Base-by-base conservation (phyloP, 345 rosid genomes). In the Fremontodendron californicum region DNA sequence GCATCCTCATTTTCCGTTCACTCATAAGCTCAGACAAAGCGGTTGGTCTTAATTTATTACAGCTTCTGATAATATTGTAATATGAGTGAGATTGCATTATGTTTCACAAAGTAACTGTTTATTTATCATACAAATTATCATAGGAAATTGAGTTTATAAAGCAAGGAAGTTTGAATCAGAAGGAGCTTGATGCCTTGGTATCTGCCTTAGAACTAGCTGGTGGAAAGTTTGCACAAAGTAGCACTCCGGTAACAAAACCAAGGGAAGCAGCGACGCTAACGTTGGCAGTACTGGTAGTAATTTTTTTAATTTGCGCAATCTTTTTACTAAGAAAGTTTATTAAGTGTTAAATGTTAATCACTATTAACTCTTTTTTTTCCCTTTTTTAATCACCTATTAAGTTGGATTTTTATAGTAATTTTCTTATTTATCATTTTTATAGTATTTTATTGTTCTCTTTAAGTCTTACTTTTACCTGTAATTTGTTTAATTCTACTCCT, bases 71-170 rank as follows among this genome's bases (percentile, higher is more conserved):
- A 19, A 21, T 54, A 19, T 75, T 52, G 8, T 71, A 52, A 2
- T 46, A 12, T 73, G 61, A 57, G 8, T 60, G 10, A 51, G 55
- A 57, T 25, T 45, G 37, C 37, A 71, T 77, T 49, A 21, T 76
- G 33, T 29, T 16, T 52, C 23, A 45, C 27, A 11, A 16, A 67
- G 39, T 65, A 76, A 49, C 33, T 19, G 21, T 12, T 48, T 54
- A 54, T n/a, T n/a, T n/a, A 54, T 40, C 19, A 5, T 67, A 60
- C 54, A 35, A 70, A 61, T 64, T 70, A 35, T 78, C 80, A 68
- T 84, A 95, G 98, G 99, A 96, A 91, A 90, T 93, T 82, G 98
- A 92, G 86, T 93, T 93, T 77, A 84, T 93, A 67, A 96, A 93
- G 84, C 78, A 80, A 21, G 98, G 99, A 69, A 92, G 91, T 84